phyloP scores from a whole-genome alignment of 2,329 filamentous ascomycete species.

The Sphaerulina populicola region DNA sequence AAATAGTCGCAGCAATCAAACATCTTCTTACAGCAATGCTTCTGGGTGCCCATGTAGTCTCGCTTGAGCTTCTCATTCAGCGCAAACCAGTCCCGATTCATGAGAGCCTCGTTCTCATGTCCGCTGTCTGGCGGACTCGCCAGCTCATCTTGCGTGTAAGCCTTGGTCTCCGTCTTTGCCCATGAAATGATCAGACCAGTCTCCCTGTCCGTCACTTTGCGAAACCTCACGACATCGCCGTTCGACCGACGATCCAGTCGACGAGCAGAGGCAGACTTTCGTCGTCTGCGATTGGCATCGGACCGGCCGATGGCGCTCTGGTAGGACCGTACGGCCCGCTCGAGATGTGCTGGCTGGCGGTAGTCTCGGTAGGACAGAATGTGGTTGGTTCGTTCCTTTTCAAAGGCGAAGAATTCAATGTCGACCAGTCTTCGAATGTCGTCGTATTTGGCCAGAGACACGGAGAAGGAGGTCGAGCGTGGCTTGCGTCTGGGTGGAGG shows the following conservation, averaged over 20 bases:
- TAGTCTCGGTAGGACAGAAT: conserved; percentile 29
- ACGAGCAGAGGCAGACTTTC: conserved; percentile 11
- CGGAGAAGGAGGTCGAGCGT: conserved; percentile 18
- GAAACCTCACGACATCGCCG: conserved; percentile 17
- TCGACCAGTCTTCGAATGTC: conserved; percentile 31
- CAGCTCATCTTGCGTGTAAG: conserved; percentile 25
- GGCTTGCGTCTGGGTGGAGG: conserved; percentile 14
- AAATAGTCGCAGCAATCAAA: background rate
- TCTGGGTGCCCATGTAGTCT: conserved; percentile 24
- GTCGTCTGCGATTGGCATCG: conserved; percentile 4
- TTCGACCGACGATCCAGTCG: conserved; percentile 8
- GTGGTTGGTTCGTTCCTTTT: conserved; percentile 30
- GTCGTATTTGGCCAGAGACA: conserved; percentile 20
- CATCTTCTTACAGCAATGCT: conserved; percentile 27
- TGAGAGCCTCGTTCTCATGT: conserved; percentile 26
- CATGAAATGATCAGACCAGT: conserved; percentile 28
- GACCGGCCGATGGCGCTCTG: conserved; percentile 14
- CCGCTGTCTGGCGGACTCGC: conserved; percentile 26
- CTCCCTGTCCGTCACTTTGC: conserved; percentile 27
- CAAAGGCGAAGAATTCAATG: conserved; percentile 38
- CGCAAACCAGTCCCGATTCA: conserved; percentile 33
- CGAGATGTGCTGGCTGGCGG: conserved; percentile 24
- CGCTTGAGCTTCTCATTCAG: conserved; percentile 28
- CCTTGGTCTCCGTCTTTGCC: conserved; percentile 28
- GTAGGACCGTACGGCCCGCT: conserved; percentile 24